A percentile compares a stretch with the other conserved stretches of the same genome.
These are phyloP conservation scores for Scheffersomyces spartinae DNA, from an alignment of 805 yeast species.

Conservation along the genomic window DNA sequence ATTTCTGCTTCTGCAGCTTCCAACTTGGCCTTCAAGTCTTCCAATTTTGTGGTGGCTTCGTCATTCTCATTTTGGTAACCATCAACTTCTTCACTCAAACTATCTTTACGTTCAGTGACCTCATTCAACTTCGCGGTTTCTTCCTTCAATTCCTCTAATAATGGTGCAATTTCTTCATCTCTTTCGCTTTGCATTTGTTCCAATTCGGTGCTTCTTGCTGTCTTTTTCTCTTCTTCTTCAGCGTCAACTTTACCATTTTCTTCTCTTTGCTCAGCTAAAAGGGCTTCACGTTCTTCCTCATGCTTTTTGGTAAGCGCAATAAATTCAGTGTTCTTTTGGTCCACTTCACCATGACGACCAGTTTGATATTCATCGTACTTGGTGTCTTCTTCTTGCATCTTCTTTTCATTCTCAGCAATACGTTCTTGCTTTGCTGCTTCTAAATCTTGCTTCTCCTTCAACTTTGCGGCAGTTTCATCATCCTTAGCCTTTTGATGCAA, in stretches of 20 bases:
- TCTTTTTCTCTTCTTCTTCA: constrained; percentile 32
- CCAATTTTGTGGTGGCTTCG: constrained; percentile 32
- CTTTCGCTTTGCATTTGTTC: constrained; percentile 37
- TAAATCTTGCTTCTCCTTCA: constrained; percentile 21
- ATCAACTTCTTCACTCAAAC: constrained; percentile 30
- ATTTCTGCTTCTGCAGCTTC: constrained; percentile 27
- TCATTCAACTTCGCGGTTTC: constrained; percentile 40
- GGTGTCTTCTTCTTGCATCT: constrained; percentile 18
- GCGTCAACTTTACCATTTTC: constrained; percentile 31
- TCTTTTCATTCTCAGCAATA: constrained; percentile 17
- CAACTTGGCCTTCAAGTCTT: constrained; percentile 32
- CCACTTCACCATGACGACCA: constrained; percentile 18
- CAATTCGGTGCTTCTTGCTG: constrained; percentile 35
- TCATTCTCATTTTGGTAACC: constrained; percentile 33
- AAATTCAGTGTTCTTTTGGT: constrained; percentile 15
- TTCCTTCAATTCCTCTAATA: constrained; percentile 36
- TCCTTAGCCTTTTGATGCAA: constrained; percentile 19
- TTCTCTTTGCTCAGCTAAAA: constrained; percentile 31
- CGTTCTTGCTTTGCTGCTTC: constrained; percentile 26
- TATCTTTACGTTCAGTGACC: constrained; percentile 39
- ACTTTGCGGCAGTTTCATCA: constrained; percentile 16
- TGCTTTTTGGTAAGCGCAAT: constrained; percentile 26
- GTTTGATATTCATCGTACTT: constrained; percentile 17
- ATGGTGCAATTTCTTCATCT: constrained; percentile 44
- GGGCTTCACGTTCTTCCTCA: constrained; percentile 27